A percentile compares a stretch with the other conserved stretches of the same genome.
These are phyloP conservation scores for Circinella minor DNA, from an alignment of 371 early-diverging fungal species.

Conservation along the genomic window DNA sequence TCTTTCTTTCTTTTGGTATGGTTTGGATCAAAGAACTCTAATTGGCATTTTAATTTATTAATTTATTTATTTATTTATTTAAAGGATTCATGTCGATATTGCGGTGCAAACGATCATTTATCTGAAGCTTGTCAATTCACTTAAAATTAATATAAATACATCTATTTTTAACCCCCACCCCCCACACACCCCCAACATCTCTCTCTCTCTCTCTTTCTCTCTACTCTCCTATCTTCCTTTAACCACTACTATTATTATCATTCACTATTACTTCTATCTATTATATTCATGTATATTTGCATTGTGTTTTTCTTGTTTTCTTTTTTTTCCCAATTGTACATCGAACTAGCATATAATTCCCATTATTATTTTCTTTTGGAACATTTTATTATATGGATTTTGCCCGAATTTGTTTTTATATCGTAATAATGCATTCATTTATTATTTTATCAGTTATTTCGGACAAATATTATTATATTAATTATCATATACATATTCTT, in stretches of 20 bases:
- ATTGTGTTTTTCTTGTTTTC: slow-evolving; percentile 1
- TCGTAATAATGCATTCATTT: too few species aligned
- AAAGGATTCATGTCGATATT: slow-evolving; percentile 28
- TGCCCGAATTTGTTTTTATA: too few species aligned
- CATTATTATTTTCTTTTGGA: neutral
- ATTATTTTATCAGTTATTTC: too few species aligned
- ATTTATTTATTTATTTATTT: neutral
- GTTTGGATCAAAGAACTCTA: neutral
- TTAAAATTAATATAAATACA: neutral
- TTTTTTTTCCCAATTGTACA: neutral
- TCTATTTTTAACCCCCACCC: neutral
- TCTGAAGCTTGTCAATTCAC: slow-evolving; percentile 26
- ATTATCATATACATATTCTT: too few species aligned
- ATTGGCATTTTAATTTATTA: neutral
- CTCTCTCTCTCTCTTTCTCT: neutral
- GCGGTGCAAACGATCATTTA: slow-evolving; percentile 26
- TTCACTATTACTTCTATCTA: too few species aligned
- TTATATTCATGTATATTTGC: slow-evolving; percentile 3
- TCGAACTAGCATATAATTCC: neutral
- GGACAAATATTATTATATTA: too few species aligned
- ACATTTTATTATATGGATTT: neutral
- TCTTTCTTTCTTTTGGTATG: too few species aligned
- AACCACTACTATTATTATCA: neutral
- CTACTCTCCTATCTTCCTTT: neutral
- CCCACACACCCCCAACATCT: too few species aligned